Base-by-base conservation (phyloP, 2,329 filamentous ascomycete species). In the Acephala macrosclerotiorum region DNA sequence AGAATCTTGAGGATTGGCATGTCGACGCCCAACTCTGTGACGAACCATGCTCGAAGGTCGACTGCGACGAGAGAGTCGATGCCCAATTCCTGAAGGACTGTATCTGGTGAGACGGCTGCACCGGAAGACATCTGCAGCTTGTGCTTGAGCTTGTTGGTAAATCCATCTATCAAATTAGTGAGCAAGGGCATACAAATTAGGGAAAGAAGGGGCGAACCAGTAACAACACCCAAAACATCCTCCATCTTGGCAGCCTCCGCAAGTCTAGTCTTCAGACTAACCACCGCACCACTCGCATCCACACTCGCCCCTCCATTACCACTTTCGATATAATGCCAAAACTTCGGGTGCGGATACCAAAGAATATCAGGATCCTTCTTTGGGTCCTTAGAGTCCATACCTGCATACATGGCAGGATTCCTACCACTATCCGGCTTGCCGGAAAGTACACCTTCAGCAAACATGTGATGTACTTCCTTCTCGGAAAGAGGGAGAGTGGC, bases 391-490 rank as follows among this genome's bases (percentile, higher is more conserved):
- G 16, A 38, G 25, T 59, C 61, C 49, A 66, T 66, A 1, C 60
- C 61, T 1, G 57, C 60, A 56, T 66, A 60, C 7, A 66, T 20
- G 1, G 58, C 57, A 6, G 66, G 58, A 56, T 68, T 63, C 2
- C 51, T 22, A 5, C 33, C 33, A 14, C 67, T 73, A 2, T 73
- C 68, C 0, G 74, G 74, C 7, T 63, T 72, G 16, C 80, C 77
- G 25, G 75, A 74, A 0, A 78, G 49, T 4, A 84, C 76, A 0
- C 77, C 79, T 65, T 84, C 80, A 1, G 80, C 79, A 57, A 84
- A 80, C 20, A 79, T 66, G 8, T 79, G 73, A 63, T 81, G 80
- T 4, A 82, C 72, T 20, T 83, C 81, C 11, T 68, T 65, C 67
- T 82, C 81, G 0, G 66, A 67, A 8, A 71, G 45, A 22, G 51